Base-by-base conservation (phyloP, 164 flowering plant species). In the Sextonia rubra region DNA sequence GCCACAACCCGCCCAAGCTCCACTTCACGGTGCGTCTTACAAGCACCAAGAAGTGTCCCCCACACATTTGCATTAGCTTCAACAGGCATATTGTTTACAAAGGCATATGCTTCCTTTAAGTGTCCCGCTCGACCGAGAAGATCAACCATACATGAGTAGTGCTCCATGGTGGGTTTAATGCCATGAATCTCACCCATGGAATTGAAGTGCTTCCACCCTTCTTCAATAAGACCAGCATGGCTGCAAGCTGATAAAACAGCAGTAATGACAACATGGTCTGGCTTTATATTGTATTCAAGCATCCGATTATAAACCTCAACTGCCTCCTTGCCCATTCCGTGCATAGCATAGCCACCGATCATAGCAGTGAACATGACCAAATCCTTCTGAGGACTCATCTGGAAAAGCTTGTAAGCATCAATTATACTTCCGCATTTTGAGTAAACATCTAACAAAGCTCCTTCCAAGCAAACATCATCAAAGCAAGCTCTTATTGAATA, bases 241-340 rank as follows among this genome's bases (percentile, higher is more conserved):
- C 90, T 84, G 69, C 97, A 93, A 52, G 97, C 97, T 37, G 95
- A 87, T 79, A 93, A 74, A 24, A 86, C 81, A 17, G 90, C 79
- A 25, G 94, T 88, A 48, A 93, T 65, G 61, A 85, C 75, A 58
- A 90, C 90, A 65, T 90, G 84, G 75, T 93, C 98, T 20, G 89
- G 93, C 76, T 86, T 85, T 12, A 87, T 52, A 26, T 85, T 89
- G 65, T 71, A 75, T 68, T 78, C 75, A 29, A 90, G 85, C 93
- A 93, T 88, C 32, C 76, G 44, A 71, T 69, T 60, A 81, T 83
- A 91, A 47, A 86, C 71, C 63, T 49, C 55, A 7, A 93, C 80
- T 64, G 98, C 97, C 69, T 90, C 89, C 66, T 83, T 74, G 30
- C 91, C 91, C 90, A 84, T 86, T 1, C 98, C 98, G 80, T 91